These are phyloP conservation scores for Leucosporidium creatinivorum DNA, from an alignment of 768 basidiomycete genomes.

Conservation along the genomic window DNA sequence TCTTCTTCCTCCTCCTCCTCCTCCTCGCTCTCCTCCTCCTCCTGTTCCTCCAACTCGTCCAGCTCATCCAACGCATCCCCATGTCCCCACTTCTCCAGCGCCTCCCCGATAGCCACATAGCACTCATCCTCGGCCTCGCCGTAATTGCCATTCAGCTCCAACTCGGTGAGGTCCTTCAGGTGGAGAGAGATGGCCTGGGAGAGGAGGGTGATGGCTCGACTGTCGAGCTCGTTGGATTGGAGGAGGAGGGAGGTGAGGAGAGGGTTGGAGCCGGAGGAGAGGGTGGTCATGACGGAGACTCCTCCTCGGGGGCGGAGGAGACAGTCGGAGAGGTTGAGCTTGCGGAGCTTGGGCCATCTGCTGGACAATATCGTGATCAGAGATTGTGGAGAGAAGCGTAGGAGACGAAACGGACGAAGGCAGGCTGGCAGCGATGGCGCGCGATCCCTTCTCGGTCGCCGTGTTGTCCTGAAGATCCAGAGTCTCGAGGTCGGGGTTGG, in stretches of 20 bases:
- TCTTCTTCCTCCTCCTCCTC: conserved; percentile 54
- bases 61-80: conserved; percentile 75
- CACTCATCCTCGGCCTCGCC: conserved; percentile 47
- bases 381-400: background rate
- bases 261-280: conserved; percentile 63
- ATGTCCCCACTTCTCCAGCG: conserved; percentile 45
- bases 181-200: conserved; percentile 58
- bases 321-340: conserved; percentile 89
- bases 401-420: conserved; percentile 39
- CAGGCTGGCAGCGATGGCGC: conserved; percentile 59
- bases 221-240: conserved; percentile 86
- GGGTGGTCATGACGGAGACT: conserved; percentile 54
- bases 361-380: background rate
- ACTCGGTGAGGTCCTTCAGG: conserved; percentile 53
- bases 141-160: conserved; percentile 79
- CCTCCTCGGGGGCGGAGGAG: conserved; percentile 76
- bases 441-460: conserved; percentile 55
- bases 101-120: conserved; percentile 45
- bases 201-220: conserved; percentile 59
- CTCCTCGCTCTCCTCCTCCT: conserved; percentile 58
- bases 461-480: conserved; percentile 84
- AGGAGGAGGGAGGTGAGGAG: conserved; percentile 69
- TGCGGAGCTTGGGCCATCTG: conserved; percentile 59
- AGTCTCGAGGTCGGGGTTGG: conserved; percentile 58
- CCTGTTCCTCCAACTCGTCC: conserved; percentile 45